Base-by-base conservation (phyloP, 202 grass and related monocot genomes). In the Musa balbisiana region DNA sequence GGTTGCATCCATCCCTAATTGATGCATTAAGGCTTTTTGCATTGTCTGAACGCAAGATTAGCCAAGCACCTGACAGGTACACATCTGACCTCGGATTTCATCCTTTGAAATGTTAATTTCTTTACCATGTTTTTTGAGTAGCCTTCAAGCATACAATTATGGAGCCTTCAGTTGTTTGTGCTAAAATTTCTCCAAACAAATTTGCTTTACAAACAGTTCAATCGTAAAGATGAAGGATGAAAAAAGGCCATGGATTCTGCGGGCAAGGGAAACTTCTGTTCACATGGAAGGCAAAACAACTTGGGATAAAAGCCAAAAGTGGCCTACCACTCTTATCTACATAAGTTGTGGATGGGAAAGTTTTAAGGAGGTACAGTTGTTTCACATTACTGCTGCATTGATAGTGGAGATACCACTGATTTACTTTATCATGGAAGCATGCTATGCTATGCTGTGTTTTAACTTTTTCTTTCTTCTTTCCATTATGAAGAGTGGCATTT, bases 301-400 rank as follows among this genome's bases (percentile, higher is more conserved):
- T 23, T 82, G 85, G 81, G 86, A 89, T 73, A 82, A 73, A 72
- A 85, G 52, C 55, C 78, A 80, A 86, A 87, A 75, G 50, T 97
- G 90, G 88, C 88, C 93, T 58, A 75, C 82, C 76, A 97, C 86
- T 51, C 86, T 97, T 74, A 86, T 97, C 84, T 97, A 93, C 81
- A 97, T 97, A 81, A 97, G 93, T 66, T 97, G 90, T 69, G 90
- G 93, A 65, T 97, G 93, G 93, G 90, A 97, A 80, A 93, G 90
- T 76, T 97, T 97, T 85, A 97, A 91, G 83, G 85, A 93, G 88
- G 93, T 97, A 82, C 24, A 15, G 21, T 56, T 82, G 73, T 15
- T 62, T 81, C 20, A 17, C 10, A 55, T 54, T 53, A 25, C 53
- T 53, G 13, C 19, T 53, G 17, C 17, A 3, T 53, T 1, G 52